Evolutionary conservation across 179 eudicot species (phyloP), one percentile per base, ranked within the genome.

Genomic region (Nepenthes alata): DNA sequence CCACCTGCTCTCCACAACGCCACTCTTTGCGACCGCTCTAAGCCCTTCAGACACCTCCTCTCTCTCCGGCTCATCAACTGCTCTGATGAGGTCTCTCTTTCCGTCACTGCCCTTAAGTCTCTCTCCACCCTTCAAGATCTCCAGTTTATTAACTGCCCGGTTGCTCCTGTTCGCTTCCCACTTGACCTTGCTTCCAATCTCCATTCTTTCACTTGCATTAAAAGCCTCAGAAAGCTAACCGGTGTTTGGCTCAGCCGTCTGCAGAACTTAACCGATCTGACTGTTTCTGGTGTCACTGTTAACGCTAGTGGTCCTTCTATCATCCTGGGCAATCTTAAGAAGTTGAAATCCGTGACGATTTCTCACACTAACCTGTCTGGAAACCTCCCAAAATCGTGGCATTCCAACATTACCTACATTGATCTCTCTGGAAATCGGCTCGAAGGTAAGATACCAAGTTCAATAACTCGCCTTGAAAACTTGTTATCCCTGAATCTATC

Each of bases 51-150:
- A 70, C 88, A 85, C 74, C 78, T 89, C 63, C 14, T 72, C 63
- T 78, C 89, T 45, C 91, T 93, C 52, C 78, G 57, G 58, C 82
- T 87, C 45, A 5, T 61, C 61, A 82, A 85, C 72, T 89, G 97
- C 77, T 78, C 96, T 12, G 69, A 63, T 53, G 78, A 79, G 52
- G 70, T 83, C 37, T 58, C 78, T 1, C 69, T 93, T 37, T 78
- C 93, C 59, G 53, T 14, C 72, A 83, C 88, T 6, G 81, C 85
- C 66, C 93, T 89, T 67, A 65, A 75, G 38, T 72, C 90, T 3
- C 88, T 93, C 73, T 81, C 90, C 15, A 66, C 87, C 14, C 85
- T 91, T 67, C 67, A 78, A 59, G 57, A 73, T 25, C 73, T 86
- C 38, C 57, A 69, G 15, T 76, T 93, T 78, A 47, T 70, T 59